phyloP scores from a whole-genome alignment of 2,329 filamentous ascomycete species.

The Fusarium sulawesiense region DNA sequence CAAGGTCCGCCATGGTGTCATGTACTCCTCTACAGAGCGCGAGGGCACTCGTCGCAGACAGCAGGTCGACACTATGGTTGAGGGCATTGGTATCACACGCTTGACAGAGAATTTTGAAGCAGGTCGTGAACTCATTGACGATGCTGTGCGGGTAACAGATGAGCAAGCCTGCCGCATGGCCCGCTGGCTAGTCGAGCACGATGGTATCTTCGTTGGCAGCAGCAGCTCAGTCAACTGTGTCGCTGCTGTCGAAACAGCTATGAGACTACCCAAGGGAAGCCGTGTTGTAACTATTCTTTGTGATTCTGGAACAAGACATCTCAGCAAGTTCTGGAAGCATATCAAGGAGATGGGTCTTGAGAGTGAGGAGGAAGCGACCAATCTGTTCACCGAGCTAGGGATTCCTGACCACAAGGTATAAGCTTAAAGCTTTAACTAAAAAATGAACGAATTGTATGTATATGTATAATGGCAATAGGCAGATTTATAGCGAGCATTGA shows the following conservation, averaged over 20 bases:
- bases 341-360: constrained; percentile 76
- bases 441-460: constrained; percentile 14
- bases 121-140: constrained; percentile 86
- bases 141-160: constrained; percentile 89
- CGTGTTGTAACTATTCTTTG: constrained; percentile 86
- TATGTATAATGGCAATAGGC: constrained; percentile 8
- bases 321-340: constrained; percentile 87
- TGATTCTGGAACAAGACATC: constrained; percentile 82
- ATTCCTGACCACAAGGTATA: constrained; percentile 48
- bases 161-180: constrained; percentile 93
- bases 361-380: constrained; percentile 52
- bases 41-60: constrained; percentile 90
- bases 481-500: neutral
- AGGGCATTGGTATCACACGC: constrained; percentile 95
- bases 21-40: constrained; percentile 89
- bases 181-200: constrained; percentile 93
- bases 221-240: constrained; percentile 98
- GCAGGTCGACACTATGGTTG: constrained; percentile 95
- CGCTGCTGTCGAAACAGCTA: constrained; percentile 76
- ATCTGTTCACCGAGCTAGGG: constrained; percentile 64
- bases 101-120: constrained; percentile 94
- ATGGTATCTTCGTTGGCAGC: constrained; percentile 94
- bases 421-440: neutral
- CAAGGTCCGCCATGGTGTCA: constrained; percentile 90
- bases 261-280: constrained; percentile 69